Conservation (phyloP, 768 basidiomycete genomes). For the Suillus clintonianus region DNA sequence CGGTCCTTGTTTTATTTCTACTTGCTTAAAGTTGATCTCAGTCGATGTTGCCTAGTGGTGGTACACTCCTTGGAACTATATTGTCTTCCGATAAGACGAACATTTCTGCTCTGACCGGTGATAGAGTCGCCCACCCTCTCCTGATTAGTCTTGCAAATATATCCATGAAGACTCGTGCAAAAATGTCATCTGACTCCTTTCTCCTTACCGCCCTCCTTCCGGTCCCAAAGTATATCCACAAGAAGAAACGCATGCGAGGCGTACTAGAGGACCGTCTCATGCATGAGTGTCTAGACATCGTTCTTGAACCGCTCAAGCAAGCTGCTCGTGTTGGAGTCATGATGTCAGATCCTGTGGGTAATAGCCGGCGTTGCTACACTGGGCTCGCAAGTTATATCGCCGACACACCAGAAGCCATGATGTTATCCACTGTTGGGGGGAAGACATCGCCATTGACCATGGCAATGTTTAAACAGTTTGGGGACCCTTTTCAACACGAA, state of each 20-base stretch:
- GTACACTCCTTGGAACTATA: constrained; percentile 1
- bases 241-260: constrained; percentile 15
- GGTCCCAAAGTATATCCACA: too few relatives aligned
- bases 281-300: constrained; percentile 33
- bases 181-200: too few relatives aligned
- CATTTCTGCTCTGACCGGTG: too few relatives aligned
- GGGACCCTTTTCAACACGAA: constrained; percentile 7
- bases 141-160: too few relatives aligned
- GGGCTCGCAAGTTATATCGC: constrained; percentile 32
- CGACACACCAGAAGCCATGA: constrained; percentile 33
- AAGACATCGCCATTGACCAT: too few relatives aligned
- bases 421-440: constrained; percentile 30
- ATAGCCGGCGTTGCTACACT: constrained; percentile 27
- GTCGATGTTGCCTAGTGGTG: constrained; percentile 3
- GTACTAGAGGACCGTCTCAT: constrained; percentile 27
- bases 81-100: constrained; percentile 9
- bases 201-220: too few relatives aligned
- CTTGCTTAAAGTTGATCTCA: neutral
- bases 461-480: too few relatives aligned
- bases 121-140: too few relatives aligned
- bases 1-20: too few relatives aligned
- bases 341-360: constrained; percentile 27
- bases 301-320: constrained; percentile 29
- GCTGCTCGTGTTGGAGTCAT: constrained; percentile 28
- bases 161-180: neutral